Percentiles rank a stretch among this genome's conserved stretches.
phyloP scores from a whole-genome alignment of 192 early-diverging fungal genomes.

The Coemansia sp. region DNA sequence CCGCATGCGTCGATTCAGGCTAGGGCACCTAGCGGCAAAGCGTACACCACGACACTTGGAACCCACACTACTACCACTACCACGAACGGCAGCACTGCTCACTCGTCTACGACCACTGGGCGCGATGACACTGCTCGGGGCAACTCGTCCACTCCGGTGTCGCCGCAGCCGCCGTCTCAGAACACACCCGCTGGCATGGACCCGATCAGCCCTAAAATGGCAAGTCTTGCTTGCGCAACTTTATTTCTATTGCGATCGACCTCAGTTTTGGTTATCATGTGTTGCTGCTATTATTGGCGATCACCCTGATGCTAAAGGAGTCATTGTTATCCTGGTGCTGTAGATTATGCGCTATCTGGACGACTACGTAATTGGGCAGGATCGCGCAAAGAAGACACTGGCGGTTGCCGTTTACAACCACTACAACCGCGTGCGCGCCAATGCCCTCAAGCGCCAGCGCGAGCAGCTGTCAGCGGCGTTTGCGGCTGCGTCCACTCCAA shows the following conservation, averaged over 20 bases:
- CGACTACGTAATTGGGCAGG: slow-evolving; percentile 89
- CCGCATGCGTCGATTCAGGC: slow-evolving; percentile 7
- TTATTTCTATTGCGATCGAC: not conserved
- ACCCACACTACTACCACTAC: slow-evolving; percentile 1
- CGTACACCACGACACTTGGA: not conserved
- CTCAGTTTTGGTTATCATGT: not conserved
- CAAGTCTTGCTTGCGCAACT: slow-evolving; percentile 25
- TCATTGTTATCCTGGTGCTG: not conserved
- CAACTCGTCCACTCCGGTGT: slow-evolving; percentile 7
- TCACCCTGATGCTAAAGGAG: not conserved
- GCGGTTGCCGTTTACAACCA: slow-evolving; percentile 89
- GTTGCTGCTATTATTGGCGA: not conserved
- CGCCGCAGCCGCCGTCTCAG: slow-evolving; percentile 12
- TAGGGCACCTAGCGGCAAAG: slow-evolving; percentile 1
- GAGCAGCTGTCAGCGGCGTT: slow-evolving; percentile 51
- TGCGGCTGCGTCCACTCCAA: slow-evolving; percentile 21
- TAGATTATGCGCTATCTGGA: slow-evolving; percentile 81
- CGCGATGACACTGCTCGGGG: slow-evolving; percentile 17
- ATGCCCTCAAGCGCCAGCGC: slow-evolving; percentile 58
- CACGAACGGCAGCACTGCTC: slow-evolving; percentile 15
- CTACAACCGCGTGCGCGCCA: slow-evolving; percentile 75
- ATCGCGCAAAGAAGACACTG: slow-evolving; percentile 78
- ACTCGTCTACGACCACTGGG: slow-evolving; percentile 9
- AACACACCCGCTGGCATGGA: slow-evolving; percentile 31
- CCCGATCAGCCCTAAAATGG: slow-evolving; percentile 52